These are phyloP conservation scores for Catenaria anguillulae DNA, from an alignment of 371 early-diverging fungal genomes.

Conservation along the genomic window DNA sequence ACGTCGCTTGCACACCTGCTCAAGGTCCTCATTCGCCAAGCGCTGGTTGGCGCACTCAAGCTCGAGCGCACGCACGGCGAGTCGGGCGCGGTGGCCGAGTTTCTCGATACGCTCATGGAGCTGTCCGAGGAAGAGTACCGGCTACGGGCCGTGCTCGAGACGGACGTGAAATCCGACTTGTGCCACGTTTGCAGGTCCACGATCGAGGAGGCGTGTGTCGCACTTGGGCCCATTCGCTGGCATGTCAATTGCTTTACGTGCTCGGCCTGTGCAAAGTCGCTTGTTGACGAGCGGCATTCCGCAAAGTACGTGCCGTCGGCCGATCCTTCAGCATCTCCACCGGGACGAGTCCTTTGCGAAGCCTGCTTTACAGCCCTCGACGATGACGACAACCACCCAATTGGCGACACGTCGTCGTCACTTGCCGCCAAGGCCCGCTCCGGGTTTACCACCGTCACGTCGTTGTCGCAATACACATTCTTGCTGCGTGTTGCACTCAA, in stretches of 20 bases:
- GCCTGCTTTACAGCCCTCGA: conserved; percentile 15
- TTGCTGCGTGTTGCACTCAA: conserved; percentile 70
- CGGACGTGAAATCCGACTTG: conserved; percentile 54
- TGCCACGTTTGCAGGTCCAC: conserved; percentile 59
- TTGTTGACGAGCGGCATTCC: conserved; percentile 34
- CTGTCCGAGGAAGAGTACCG: conserved; percentile 30
- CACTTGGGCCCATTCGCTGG: conserved; percentile 51
- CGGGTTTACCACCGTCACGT: conserved; percentile 60
- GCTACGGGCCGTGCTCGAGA: conserved; percentile 20
- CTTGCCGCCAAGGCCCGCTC: not conserved
- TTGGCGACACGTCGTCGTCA: not conserved
- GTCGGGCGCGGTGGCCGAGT: conserved; percentile 28
- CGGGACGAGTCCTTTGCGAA: conserved; percentile 28
- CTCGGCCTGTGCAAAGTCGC: conserved; percentile 37
- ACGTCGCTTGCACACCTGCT: conserved; percentile 84
- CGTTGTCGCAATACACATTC: conserved; percentile 78
- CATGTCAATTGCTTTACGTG: conserved; percentile 68
- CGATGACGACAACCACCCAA: not conserved
- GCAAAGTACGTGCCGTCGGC: conserved; percentile 19
- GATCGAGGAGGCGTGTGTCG: conserved; percentile 76
- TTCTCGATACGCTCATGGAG: conserved; percentile 37
- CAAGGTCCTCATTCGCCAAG: conserved; percentile 76
- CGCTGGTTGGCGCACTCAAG: conserved; percentile 70
- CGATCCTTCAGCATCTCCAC: not conserved
- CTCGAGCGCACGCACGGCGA: conserved; percentile 20